phyloP scores from a whole-genome alignment of 805 yeast species.

The Lachancea meyersii region DNA sequence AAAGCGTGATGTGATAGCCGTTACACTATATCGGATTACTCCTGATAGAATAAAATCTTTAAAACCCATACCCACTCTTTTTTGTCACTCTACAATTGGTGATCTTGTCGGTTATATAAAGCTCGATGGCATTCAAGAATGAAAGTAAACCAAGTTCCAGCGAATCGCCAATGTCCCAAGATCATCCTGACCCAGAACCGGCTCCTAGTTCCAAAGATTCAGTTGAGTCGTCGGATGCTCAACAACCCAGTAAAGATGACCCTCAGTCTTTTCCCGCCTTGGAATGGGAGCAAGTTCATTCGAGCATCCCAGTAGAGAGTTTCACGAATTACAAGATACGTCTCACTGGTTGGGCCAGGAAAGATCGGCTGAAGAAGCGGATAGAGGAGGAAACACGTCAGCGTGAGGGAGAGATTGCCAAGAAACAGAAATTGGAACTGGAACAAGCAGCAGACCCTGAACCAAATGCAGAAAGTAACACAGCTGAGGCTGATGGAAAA shows the following conservation, averaged over 20 bases:
- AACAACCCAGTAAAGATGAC: background rate
- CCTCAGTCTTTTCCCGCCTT: slow-evolving; percentile 16
- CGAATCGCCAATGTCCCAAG: slow-evolving; percentile 2
- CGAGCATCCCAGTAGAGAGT: slow-evolving; percentile 19
- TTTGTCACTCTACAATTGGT: background rate
- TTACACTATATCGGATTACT: slow-evolving; percentile 20
- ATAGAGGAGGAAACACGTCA: background rate
- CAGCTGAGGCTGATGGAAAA: background rate
- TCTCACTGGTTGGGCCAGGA: slow-evolving; percentile 26
- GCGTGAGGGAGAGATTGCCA: background rate
- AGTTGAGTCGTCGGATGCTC: slow-evolving; percentile 5
- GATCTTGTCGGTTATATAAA: no score
- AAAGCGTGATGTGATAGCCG: slow-evolving; percentile 19
- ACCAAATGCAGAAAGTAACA: background rate
- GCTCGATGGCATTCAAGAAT: no score
- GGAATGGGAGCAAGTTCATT: slow-evolving; percentile 22
- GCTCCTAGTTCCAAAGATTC: background rate
- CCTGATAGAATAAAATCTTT: background rate
- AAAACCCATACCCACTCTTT: background rate
- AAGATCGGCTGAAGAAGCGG: slow-evolving; percentile 10
- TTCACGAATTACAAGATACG: slow-evolving; percentile 27
- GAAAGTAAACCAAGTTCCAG: no score
- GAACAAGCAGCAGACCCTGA: background rate
- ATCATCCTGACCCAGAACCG: background rate
- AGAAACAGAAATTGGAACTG: slow-evolving; percentile 2